Conservation (phyloP, 495 filamentous ascomycete genomes). For the Neurospora terricola region DNA sequence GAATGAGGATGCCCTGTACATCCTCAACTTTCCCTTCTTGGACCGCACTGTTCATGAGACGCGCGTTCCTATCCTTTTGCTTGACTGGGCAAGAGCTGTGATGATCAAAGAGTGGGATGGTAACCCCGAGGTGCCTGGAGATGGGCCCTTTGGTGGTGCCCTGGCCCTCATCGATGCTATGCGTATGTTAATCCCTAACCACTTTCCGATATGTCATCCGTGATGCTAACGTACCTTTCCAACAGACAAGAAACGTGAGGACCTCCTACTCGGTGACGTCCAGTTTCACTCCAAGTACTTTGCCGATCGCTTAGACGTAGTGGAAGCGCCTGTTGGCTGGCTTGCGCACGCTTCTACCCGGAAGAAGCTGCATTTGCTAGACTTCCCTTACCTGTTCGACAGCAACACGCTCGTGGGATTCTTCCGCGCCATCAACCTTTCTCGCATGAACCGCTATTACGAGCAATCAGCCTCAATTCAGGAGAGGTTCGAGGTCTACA, state of each 20-base stretch:
- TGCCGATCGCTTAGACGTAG: constrained; percentile 63
- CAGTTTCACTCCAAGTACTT: constrained; percentile 69
- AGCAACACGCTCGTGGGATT: constrained; percentile 65
- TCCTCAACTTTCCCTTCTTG: constrained; percentile 35
- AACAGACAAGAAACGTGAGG: constrained; percentile 48
- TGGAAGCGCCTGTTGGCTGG: constrained; percentile 71
- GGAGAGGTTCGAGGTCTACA: constrained; percentile 50
- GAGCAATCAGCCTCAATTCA: constrained; percentile 58
- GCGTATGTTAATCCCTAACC: constrained; percentile 36
- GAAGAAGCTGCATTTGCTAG: constrained; percentile 64
- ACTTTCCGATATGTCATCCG: not conserved
- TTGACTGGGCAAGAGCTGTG: constrained; percentile 71
- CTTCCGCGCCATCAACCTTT: constrained; percentile 82
- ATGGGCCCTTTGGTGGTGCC: constrained; percentile 60
- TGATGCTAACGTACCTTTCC: constrained; percentile 4
- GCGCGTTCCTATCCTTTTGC: constrained; percentile 44
- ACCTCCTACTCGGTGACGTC: constrained; percentile 52
- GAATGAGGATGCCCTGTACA: constrained; percentile 25
- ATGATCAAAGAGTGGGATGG: constrained; percentile 73
- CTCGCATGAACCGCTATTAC: constrained; percentile 66
- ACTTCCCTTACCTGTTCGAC: constrained; percentile 73
- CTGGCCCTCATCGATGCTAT: constrained; percentile 67
- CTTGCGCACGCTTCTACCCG: constrained; percentile 45
- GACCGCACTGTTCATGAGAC: constrained; percentile 41
- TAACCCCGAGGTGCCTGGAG: constrained; percentile 53